Evolutionary conservation across 2,329 filamentous ascomycete species (phyloP).

Genomic region (Exophiala xenobiotica): DNA sequence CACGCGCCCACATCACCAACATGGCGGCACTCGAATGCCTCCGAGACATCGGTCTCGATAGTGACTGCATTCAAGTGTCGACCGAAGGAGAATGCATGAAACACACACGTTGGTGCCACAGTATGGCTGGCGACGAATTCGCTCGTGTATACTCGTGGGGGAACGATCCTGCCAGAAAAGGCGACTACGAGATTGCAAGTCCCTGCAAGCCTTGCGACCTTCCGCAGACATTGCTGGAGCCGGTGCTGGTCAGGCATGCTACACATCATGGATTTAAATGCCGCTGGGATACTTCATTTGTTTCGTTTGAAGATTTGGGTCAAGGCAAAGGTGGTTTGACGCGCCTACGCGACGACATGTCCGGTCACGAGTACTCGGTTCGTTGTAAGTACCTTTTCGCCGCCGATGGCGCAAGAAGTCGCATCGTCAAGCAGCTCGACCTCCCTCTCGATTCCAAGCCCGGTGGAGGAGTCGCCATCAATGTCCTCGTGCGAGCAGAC

Average conservation of each 20-base stretch:
- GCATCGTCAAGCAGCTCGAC: slow-evolving; percentile 46
- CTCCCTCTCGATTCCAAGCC: slow-evolving; percentile 47
- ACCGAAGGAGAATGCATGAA: slow-evolving; percentile 35
- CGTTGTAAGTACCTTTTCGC: slow-evolving; percentile 59
- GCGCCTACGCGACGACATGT: too few species aligned
- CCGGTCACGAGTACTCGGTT: too few species aligned
- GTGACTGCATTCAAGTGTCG: slow-evolving; percentile 35
- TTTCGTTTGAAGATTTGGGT: too few species aligned
- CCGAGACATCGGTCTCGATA: slow-evolving; percentile 45
- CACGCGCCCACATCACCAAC: slow-evolving; percentile 25
- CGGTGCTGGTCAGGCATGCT: too few species aligned
- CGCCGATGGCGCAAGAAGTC: slow-evolving; percentile 54
- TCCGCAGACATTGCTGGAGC: not conserved
- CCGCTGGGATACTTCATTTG: too few species aligned
- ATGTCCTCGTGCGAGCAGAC: slow-evolving; percentile 52
- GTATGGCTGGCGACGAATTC: slow-evolving; percentile 34
- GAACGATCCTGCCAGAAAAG: slow-evolving; percentile 40
- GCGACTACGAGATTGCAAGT: slow-evolving; percentile 24
- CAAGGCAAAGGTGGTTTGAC: too few species aligned
- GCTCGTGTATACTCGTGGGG: slow-evolving; percentile 44
- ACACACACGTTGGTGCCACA: not conserved
- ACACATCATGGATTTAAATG: too few species aligned
- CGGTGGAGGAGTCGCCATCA: slow-evolving; percentile 50
- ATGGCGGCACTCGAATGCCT: slow-evolving; percentile 38
- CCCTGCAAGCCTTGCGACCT: not conserved